Percentiles rank a stretch among this genome's conserved stretches.
Evolutionary conservation across 345 rosid genomes (phyloP).

Genomic region (Clarkia xantiana): DNA sequence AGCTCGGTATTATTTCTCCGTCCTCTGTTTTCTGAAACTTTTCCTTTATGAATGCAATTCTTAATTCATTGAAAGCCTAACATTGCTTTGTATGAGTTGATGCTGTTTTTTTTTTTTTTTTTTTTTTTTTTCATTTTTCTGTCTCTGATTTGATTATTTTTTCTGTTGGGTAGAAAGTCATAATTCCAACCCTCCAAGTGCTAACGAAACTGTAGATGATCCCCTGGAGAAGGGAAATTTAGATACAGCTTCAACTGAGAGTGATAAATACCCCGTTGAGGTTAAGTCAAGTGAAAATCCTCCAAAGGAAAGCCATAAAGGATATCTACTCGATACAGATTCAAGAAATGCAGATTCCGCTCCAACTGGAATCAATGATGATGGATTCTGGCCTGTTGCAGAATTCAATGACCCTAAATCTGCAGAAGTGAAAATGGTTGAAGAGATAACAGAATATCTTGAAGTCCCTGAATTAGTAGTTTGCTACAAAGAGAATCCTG

Average conservation of each 20-base stretch:
- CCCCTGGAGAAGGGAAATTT: no score
- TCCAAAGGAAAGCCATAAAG: constrained; percentile 16
- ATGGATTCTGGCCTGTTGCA: constrained; percentile 14
- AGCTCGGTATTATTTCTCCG: constrained; percentile 29
- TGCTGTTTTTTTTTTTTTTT: background rate
- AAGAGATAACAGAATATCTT: constrained; percentile 35
- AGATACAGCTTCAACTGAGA: constrained; percentile 2
- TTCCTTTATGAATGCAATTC: background rate
- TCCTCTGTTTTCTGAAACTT: background rate
- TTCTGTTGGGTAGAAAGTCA: background rate
- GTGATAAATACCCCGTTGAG: constrained; percentile 9
- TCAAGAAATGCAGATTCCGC: constrained; percentile 10
- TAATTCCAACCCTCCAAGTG: background rate
- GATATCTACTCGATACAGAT: constrained; percentile 9
- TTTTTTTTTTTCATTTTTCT: background rate
- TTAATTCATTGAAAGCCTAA: background rate
- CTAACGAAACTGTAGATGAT: no score
- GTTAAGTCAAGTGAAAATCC: constrained; percentile 18
- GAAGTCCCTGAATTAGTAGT: constrained; percentile 52
- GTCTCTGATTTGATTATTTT: constrained; percentile 1
- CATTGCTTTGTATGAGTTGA: background rate
- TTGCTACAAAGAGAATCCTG: constrained; percentile 48
- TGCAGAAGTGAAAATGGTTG: constrained; percentile 7
- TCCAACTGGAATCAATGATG: constrained; percentile 7
- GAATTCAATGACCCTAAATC: constrained; percentile 12